Base-by-base conservation (phyloP, 176 grass and related monocot species). In the Lolium perenne region DNA sequence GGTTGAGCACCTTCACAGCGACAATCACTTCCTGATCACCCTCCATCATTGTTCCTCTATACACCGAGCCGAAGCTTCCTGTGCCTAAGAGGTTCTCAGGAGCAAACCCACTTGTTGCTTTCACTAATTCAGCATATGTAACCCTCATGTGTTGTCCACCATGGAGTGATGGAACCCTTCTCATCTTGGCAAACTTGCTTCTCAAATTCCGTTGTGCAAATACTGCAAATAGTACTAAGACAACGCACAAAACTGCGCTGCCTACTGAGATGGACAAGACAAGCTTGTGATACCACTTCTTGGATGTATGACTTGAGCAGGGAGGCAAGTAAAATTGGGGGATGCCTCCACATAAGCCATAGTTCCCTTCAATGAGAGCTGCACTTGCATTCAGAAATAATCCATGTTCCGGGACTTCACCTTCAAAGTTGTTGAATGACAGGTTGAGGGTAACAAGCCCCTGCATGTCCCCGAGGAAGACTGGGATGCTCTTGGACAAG, bases 341-440 rank as follows among this genome's bases (percentile, higher is more conserved):
- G 9, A 86, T 60, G 10, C 84, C 84, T n/a, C 84, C 84, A 79
- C 92, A 94, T 3, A 93, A 55, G 7, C 87, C 80, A 40, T 32
- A 2, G 49, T 93, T 93, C 21, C 88, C 91, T 15, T 9, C 22
- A 0, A 93, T 57, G 7, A 48, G 84, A 51, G 80, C 2, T 9
- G 26, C 49, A 47, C 38, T 76, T 45, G 77, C 45, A 81, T 93
- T 91, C 7, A 79, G 49, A 65, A 93, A 91, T 62, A 89, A 15
- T 43, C 83, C 82, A 7, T 10, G 8, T 64, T 76, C 1, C 6
- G 87, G 90, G 48, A 90, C 54, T 71, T 63, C 16, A 45, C 90
- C 93, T 15, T 92, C 46, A 22, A 92, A 87, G 70, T 80, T 73
- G 66, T 94, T 94, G 87, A 87, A 92, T 26, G 87, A 88, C 20